These are phyloP conservation scores for Curvularia sp. DNA, from an alignment of 2,329 filamentous ascomycete species.

Conservation along the genomic window DNA sequence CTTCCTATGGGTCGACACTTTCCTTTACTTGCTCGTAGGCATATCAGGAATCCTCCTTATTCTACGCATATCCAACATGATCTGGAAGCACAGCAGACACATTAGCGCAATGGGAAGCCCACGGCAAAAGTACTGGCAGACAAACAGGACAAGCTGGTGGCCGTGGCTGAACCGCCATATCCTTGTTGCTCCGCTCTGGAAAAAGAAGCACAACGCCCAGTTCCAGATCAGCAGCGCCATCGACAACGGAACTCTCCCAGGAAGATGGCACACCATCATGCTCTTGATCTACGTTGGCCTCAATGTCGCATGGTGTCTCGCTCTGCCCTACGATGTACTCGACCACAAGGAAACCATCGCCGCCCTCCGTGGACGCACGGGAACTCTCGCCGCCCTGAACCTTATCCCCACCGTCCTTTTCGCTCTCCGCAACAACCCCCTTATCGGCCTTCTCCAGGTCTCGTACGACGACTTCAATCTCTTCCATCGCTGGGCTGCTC, in stretches of 20 bases:
- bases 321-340: conserved; percentile 65
- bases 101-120: conserved; percentile 55
- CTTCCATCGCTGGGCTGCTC: conserved; percentile 82
- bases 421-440: conserved; percentile 89
- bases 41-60: conserved; percentile 50
- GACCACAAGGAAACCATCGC: conserved; percentile 68
- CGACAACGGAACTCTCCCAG: conserved; percentile 78
- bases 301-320: conserved; percentile 79
- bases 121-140: conserved; percentile 55
- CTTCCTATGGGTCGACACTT: conserved; percentile 56
- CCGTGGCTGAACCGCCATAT: conserved; percentile 70
- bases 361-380: conserved; percentile 84
- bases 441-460: conserved; percentile 81
- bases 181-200: conserved; percentile 73
- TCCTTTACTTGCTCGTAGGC: conserved; percentile 49
- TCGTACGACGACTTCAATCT: conserved; percentile 98
- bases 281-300: conserved; percentile 71
- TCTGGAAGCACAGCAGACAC: conserved; percentile 55
- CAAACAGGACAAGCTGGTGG: conserved; percentile 56
- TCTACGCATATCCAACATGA: conserved; percentile 54
- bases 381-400: conserved; percentile 84
- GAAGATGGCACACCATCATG: conserved; percentile 77
- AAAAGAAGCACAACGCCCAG: conserved; percentile 78
- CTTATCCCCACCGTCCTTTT: conserved; percentile 91
- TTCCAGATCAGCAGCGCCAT: conserved; percentile 72